Base-by-base conservation (phyloP, 192 early-diverging fungal genomes). In the Coemansia erecta region DNA sequence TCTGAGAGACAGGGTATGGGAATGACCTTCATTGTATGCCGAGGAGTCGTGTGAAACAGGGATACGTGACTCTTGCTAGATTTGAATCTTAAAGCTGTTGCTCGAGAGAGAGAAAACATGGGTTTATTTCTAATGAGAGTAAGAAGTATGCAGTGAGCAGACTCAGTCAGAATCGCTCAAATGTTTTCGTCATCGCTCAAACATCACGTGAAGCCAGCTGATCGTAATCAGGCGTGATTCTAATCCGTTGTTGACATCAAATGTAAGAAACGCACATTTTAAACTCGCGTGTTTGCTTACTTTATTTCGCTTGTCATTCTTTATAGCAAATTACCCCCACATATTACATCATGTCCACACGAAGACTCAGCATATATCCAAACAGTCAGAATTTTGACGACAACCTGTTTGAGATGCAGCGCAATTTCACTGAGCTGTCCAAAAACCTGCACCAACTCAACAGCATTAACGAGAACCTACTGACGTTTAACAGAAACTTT, bases 1-100 rank as follows among this genome's bases (percentile, higher is more conserved):
- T 96, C 92, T 50, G 84, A 81, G 42, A 93, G 86, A 31, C 82
- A 79, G 43, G 77, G 68, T 6, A 81, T 64, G 0, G 81, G 64
- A 21, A 80, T 60, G 18, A 85, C 53, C 19, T 67, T 62, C 79
- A 83, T 83, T 9, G 35, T 52, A 56, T 14, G 47, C 13, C 26
- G 22, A 11, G 31, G 35, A 15, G 57, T 56, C 18, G 44, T 64
- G 52, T 57, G 70, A 18, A 54, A 28, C 3, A 22, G 12, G 8
- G 55, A 51, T 47, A 31, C 28, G 28, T 31, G 28, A 7, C 28
- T 31, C 28, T 31, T 31, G 28, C 28, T 31, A 31, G 28, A 31
- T 31, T 31, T 31, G 28, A 31, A 31, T 31, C 28, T 31, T 2
- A 31, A 31, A 7, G 28, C 28, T 31, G 28, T 7, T 31, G 28